phyloP scores from a whole-genome alignment of 352 stramenopile genomes.

The Phytophthora citrophthora region DNA sequence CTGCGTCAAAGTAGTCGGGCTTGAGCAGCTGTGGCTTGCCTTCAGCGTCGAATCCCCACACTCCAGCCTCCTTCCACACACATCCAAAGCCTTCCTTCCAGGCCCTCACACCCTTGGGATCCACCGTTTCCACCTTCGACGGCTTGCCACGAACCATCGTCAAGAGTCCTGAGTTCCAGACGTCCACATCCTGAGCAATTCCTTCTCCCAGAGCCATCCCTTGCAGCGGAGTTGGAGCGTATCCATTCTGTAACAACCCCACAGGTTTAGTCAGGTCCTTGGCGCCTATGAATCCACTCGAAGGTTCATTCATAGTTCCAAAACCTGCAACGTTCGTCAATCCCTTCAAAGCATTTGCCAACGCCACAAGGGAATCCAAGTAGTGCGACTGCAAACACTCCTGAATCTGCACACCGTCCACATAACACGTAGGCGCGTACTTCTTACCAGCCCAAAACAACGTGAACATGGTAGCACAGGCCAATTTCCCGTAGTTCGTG shows the following conservation, averaged over 20 bases:
- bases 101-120: conserved; percentile 56
- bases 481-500: conserved; percentile 91
- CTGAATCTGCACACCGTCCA: conserved; percentile 83
- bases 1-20: conserved; percentile 64
- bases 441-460: conserved; percentile 84
- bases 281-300: conserved; percentile 67
- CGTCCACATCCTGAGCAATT: conserved; percentile 55
- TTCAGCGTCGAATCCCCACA: conserved; percentile 55
- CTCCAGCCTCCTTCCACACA: conserved; percentile 78
- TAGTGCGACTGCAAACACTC: conserved; percentile 89
- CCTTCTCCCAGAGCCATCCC: conserved; percentile 78
- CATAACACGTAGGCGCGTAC: conserved; percentile 67
- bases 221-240: conserved; percentile 72
- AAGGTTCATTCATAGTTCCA: conserved; percentile 91
- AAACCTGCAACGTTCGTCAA: conserved; percentile 87
- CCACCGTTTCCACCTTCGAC: conserved; percentile 45
- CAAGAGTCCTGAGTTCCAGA: conserved; percentile 66
- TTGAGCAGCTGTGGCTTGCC: conserved; percentile 51
- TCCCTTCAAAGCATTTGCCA: conserved; percentile 65
- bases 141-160: conserved; percentile 61
- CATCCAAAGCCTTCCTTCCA: conserved; percentile 68
- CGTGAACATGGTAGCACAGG: conserved; percentile 90
- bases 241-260: conserved; percentile 65
- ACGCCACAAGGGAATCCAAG: conserved; percentile 64
- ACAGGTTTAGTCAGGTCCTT: conserved; percentile 44